A percentile compares a stretch with the other conserved stretches of the same genome.
These are phyloP conservation scores for Beauveria scarabaeidicola DNA, from an alignment of 2,329 filamentous ascomycete genomes.

Conservation along the genomic window DNA sequence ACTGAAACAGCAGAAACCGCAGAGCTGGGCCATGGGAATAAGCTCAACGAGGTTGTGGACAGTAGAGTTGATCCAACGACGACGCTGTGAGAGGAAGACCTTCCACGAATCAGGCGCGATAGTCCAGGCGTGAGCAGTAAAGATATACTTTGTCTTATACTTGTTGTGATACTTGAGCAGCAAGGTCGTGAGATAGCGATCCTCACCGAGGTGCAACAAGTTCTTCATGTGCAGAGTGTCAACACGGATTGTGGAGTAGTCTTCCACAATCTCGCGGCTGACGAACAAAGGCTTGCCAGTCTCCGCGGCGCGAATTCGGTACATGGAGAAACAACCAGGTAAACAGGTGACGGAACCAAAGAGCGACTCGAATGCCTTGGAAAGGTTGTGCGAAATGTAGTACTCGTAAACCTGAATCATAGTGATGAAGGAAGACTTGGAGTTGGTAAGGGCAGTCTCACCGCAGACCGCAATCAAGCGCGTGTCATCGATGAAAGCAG, in stretches of 20 bases:
- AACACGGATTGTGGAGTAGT: slow-evolving; percentile 86
- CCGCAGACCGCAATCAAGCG: slow-evolving; percentile 90
- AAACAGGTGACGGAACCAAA: slow-evolving; percentile 97
- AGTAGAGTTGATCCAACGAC: slow-evolving; percentile 99
- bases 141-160: slow-evolving; percentile 98
- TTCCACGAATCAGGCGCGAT: slow-evolving; percentile 90
- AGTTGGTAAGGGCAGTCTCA: slow-evolving; percentile 88
- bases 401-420: slow-evolving; percentile 99
- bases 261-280: slow-evolving; percentile 80
- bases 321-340: slow-evolving; percentile 99
- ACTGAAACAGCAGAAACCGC: slow-evolving; percentile 99
- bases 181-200: slow-evolving; percentile 92
- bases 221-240: slow-evolving; percentile 99
- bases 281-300: slow-evolving; percentile 94
- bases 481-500: slow-evolving; percentile 84
- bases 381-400: slow-evolving; percentile 95
- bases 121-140: slow-evolving; percentile 88
- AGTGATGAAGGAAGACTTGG: slow-evolving; percentile 85
- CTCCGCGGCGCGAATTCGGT: slow-evolving; percentile 88
- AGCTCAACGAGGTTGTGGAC: slow-evolving; percentile 96
- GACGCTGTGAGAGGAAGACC: slow-evolving; percentile 95
- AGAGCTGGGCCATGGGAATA: slow-evolving; percentile 85
- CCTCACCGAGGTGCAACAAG: slow-evolving; percentile 88
- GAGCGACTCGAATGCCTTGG: slow-evolving; percentile 93
- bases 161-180: slow-evolving; percentile 85